phyloP scores from a whole-genome alignment of 2,329 filamentous ascomycete species.

The Didymella keratinophila region DNA sequence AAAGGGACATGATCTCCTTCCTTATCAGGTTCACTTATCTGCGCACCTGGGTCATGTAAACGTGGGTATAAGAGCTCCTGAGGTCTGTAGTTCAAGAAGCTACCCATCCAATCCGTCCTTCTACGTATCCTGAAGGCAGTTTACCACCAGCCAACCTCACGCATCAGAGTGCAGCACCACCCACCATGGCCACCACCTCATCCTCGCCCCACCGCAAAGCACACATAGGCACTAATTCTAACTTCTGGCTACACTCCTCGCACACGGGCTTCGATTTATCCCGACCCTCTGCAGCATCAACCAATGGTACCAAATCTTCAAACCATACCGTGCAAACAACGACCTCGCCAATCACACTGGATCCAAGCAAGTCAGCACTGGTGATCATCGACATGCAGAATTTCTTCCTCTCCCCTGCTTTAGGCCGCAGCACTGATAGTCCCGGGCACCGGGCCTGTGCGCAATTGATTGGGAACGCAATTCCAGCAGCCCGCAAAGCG shows the following conservation, averaged over 20 bases:
- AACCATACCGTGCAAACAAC: slow-evolving; percentile 37
- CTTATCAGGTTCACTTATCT: not conserved
- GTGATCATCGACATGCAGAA: slow-evolving; percentile 57
- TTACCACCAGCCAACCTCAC: not conserved
- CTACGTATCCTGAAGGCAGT: too few relatives aligned
- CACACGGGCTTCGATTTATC: slow-evolving; percentile 58
- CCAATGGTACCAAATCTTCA: slow-evolving; percentile 20
- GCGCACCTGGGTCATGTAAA: not conserved
- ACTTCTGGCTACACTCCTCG: slow-evolving; percentile 57
- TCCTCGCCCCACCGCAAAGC: slow-evolving; percentile 36
- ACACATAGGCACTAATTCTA: slow-evolving; percentile 52
- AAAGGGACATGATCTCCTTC: not conserved
- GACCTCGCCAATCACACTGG: slow-evolving; percentile 42
- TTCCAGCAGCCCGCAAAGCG: slow-evolving; percentile 51
- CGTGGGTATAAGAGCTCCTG: not conserved
- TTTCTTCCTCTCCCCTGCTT: slow-evolving; percentile 49
- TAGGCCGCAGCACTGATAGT: slow-evolving; percentile 29
- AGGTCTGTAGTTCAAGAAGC: not conserved
- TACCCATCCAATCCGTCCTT: too few relatives aligned
- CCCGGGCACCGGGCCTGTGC: slow-evolving; percentile 40
- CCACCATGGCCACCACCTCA: not conserved
- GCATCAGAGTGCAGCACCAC: not conserved
- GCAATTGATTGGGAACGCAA: slow-evolving; percentile 44
- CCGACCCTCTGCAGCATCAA: slow-evolving; percentile 37
- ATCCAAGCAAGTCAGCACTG: slow-evolving; percentile 49